Base-by-base conservation (phyloP, 1,284 basidiomycete genomes). In the Cryptococcus hybrid region DNA sequence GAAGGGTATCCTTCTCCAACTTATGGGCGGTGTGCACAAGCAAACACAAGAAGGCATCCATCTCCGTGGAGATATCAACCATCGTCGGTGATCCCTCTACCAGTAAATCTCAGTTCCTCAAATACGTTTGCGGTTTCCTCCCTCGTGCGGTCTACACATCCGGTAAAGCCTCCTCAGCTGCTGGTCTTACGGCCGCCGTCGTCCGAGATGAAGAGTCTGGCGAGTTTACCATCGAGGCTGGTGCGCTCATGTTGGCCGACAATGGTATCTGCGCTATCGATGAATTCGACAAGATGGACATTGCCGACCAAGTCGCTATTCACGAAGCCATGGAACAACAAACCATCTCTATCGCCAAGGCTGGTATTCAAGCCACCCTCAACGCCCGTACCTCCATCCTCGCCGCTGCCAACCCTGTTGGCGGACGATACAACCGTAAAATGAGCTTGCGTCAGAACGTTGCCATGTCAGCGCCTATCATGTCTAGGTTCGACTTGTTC, bases 241-340 rank as follows among this genome's bases (percentile, higher is more conserved):
- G 93, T 53, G 96, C 96, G 1, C 84, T 99, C 63, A 99, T 99
- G 96, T 84, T 99, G 3, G 96, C 96, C 6, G 96, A 99, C 81
- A 99, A 99, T 67, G 96, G 96, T 18, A 98, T 99, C 75, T 99
- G 96, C 73, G 94, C 95, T 12, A 99, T 99, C 70, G 96, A 99
- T 81, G 96, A 99, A 78, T 99, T 99, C 75, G 95, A 99, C 84
- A 99, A 99, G 81, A 99, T 99, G 96, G 95, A 99, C 77, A 85
- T 98, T 49, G 87, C 91, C 2, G 96, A 99, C 77, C 96, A 99
- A 77, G 93, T 99, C 46, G 96, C 96, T 39, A 99, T 99, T 67
- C 96, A 99, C 83, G 95, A 99, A 83, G 94, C 96, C 2, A 99
- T 99, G 95, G 95, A 99, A 85, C 95, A 99, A 80, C 95, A 99